Percentiles rank a stretch among this genome's conserved stretches.
These are phyloP conservation scores for Vitis hybrid DNA, from an alignment of 177 flowering plant species.

Conservation along the genomic window DNA sequence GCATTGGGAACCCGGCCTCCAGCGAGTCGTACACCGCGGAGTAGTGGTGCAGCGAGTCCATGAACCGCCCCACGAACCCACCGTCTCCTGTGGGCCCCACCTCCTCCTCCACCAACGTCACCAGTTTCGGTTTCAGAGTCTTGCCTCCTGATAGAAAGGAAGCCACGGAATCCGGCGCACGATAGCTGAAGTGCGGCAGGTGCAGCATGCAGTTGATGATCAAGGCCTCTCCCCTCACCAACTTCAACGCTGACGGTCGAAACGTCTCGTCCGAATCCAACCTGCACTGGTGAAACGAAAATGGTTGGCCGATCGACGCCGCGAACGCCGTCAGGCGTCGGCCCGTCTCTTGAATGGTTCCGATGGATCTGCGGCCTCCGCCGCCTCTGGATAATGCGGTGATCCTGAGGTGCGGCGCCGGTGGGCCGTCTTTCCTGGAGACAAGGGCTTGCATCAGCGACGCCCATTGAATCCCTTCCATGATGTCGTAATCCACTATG, in stretches of 20 bases:
- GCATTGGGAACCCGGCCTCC: conserved; percentile 78
- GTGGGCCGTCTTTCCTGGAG: conserved; percentile 52
- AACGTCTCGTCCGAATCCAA: conserved; percentile 67
- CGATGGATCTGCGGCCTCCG: conserved; percentile 40
- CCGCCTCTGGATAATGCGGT: conserved; percentile 64
- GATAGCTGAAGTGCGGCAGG: conserved; percentile 57
- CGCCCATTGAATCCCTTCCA: conserved; percentile 93
- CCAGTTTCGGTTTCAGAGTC: conserved; percentile 47
- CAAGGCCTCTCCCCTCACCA: conserved; percentile 68
- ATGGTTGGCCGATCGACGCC: conserved; percentile 66
- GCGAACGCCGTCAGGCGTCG: conserved; percentile 67
- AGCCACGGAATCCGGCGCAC: conserved; percentile 52
- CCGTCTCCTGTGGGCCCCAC: conserved; percentile 25
- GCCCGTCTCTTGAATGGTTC: conserved; percentile 71
- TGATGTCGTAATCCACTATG: conserved; percentile 75
- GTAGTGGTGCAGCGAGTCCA: conserved; percentile 73
- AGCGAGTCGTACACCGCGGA: conserved; percentile 77
- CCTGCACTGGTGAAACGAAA: conserved; percentile 73
- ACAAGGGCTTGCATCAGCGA: conserved; percentile 74
- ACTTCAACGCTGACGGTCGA: conserved; percentile 48
- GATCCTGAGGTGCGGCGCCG: conserved; percentile 64
- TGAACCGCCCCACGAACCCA: conserved; percentile 58
- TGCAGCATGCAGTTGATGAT: conserved; percentile 72
- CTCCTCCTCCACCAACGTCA: conserved; percentile 78
- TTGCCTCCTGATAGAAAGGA: conserved; percentile 59